Percentiles rank a stretch among this genome's conserved stretches.
These are phyloP conservation scores for Cryoendolithus antarcticus DNA, from an alignment of 2,329 filamentous ascomycete genomes.

Conservation along the genomic window DNA sequence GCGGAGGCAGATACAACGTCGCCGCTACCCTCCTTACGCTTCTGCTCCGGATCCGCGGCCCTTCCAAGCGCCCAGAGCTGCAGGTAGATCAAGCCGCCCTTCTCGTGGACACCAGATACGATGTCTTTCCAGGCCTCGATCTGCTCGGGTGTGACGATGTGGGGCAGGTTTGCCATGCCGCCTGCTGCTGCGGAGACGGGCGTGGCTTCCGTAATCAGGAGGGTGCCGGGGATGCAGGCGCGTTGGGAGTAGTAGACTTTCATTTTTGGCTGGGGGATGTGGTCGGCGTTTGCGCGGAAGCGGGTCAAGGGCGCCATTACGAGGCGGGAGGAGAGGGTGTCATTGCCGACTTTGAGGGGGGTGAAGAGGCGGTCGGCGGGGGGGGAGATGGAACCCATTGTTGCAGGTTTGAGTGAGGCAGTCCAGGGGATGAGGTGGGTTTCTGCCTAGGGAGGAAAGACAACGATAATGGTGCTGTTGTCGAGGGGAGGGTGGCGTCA, in stretches of 20 bases:
- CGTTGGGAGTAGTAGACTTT: constrained; percentile 26
- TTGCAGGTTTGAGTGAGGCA: neutral
- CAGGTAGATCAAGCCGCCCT: constrained; percentile 36
- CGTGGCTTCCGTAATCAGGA: constrained; percentile 24
- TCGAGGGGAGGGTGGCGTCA: too few species aligned
- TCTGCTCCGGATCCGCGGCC: constrained; percentile 25
- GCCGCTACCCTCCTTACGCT: constrained; percentile 11
- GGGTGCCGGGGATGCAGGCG: constrained; percentile 19
- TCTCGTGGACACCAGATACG: constrained; percentile 38
- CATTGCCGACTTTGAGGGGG: constrained; percentile 31
- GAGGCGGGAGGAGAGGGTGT: constrained; percentile 35
- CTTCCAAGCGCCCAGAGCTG: constrained; percentile 39
- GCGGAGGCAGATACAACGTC: constrained; percentile 23
- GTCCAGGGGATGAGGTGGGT: too few species aligned
- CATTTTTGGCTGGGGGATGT: constrained; percentile 13
- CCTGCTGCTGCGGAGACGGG: constrained; percentile 20
- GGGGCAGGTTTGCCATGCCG: constrained; percentile 18
- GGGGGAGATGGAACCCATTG: constrained; percentile 3
- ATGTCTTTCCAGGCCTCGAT: constrained; percentile 39
- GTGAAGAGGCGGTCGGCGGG: constrained; percentile 21
- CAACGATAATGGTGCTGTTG: too few species aligned
- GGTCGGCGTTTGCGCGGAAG: constrained; percentile 33
- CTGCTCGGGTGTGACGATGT: constrained; percentile 27
- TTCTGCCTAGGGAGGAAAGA: too few species aligned
- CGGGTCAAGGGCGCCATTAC: constrained; percentile 46